Conservation (phyloP, 352 stramenopile genomes). For the Globisporangium nodosum region DNA sequence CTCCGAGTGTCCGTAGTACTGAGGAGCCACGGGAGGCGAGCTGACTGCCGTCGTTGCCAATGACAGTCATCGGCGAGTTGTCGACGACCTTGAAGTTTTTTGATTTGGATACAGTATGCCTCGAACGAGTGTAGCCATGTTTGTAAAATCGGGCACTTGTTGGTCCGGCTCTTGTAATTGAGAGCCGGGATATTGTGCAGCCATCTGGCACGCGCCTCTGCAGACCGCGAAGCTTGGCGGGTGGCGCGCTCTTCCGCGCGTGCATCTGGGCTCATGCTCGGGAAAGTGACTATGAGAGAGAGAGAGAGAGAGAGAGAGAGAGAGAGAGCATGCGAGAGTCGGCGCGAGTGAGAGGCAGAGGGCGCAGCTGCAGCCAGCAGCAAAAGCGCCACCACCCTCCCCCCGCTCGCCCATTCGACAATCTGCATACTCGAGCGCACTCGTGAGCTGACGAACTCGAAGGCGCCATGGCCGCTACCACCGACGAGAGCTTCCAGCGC, state of each 20-base stretch:
- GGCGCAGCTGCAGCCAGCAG: not conserved
- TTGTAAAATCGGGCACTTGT: not conserved
- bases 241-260: not conserved
- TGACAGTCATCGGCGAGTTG: no score
- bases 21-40: no score
- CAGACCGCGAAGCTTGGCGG: not conserved
- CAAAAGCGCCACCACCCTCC: not conserved
- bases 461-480: not conserved
- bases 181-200: not conserved
- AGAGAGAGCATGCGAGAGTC: not conserved
- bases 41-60: no score
- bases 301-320: not conserved
- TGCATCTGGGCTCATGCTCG: not conserved
- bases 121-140: not conserved
- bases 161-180: not conserved
- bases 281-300: not conserved
- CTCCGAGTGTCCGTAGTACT: not conserved
- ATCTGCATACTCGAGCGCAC: not conserved
- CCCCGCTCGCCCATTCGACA: conserved; percentile 3
- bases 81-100: no score
- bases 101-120: no score
- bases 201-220: not conserved
- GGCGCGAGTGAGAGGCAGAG: conserved; percentile 1
- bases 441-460: not conserved
- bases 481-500: conserved; percentile 25